phyloP scores from a whole-genome alignment of 768 basidiomycete genomes.

The Mycena indigotica region DNA sequence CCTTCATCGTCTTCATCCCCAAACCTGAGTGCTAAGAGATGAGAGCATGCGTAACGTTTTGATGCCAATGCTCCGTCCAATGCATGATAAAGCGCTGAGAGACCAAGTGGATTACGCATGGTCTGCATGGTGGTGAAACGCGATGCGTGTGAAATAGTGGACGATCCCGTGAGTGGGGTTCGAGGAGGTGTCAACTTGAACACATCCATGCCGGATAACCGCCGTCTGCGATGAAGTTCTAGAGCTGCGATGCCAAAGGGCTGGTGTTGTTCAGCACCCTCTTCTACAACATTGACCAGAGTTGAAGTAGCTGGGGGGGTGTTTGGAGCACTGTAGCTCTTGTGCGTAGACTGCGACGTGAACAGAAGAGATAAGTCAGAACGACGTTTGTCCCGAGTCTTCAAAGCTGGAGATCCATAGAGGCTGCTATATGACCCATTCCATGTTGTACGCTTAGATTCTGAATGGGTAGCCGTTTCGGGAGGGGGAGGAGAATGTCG shows the following conservation, averaged over 20 bases:
- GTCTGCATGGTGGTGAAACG: conserved; percentile 64
- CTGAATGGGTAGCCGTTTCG: conserved; percentile 22
- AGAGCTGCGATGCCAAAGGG: conserved; percentile 67
- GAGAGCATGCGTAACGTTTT: conserved; percentile 77
- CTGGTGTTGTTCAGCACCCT: conserved; percentile 34
- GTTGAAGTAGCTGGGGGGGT: conserved; percentile 19
- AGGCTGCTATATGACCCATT: conserved; percentile 65
- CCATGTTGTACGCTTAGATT: conserved; percentile 72
- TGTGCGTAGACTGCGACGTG: conserved; percentile 27
- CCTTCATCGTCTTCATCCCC: conserved; percentile 66
- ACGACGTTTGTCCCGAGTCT: conserved; percentile 53
- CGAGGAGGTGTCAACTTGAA: conserved; percentile 44
- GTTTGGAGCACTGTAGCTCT: conserved; percentile 43
- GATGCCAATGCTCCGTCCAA: conserved; percentile 70
- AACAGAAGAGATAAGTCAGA: conserved; percentile 57
- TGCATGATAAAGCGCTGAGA: conserved; percentile 60
- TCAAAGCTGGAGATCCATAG: conserved; percentile 50
- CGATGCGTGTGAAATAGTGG: conserved; percentile 49
- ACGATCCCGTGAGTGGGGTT: conserved; percentile 33
- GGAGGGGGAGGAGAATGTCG: conserved; percentile 29
- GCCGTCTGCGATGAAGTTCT: conserved; percentile 57
- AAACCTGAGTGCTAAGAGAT: conserved; percentile 79
- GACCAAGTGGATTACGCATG: conserved; percentile 66
- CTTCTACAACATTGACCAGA: conserved; percentile 31
- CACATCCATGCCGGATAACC: conserved; percentile 49